phyloP scores from a whole-genome alignment of 495 filamentous ascomycete genomes.

The Penicillium diatomitis region DNA sequence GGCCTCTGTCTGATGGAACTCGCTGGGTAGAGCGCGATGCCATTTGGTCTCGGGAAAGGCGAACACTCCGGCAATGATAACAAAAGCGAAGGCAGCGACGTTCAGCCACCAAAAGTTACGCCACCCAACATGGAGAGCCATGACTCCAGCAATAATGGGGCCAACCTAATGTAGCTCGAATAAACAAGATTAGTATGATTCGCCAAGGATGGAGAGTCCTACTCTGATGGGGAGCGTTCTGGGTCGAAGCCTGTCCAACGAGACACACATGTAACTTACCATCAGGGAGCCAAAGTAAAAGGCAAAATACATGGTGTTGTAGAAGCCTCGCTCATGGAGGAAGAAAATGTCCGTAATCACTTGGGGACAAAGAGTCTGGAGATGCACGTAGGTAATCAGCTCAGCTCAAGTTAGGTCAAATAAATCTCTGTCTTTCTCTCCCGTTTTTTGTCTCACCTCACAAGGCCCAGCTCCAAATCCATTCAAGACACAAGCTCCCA shows the following conservation, averaged over 20 bases:
- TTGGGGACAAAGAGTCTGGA: constrained; percentile 48
- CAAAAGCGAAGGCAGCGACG: constrained; percentile 37
- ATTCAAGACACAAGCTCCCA: constrained; percentile 53
- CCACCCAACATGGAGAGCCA: constrained; percentile 48
- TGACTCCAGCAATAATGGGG: constrained; percentile 50
- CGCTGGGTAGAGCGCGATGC: constrained; percentile 32
- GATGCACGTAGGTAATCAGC: background rate
- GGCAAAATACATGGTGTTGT: constrained; percentile 58
- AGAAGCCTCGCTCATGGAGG: constrained; percentile 55
- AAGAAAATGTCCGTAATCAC: constrained; percentile 61
- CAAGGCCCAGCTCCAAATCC: constrained; percentile 48
- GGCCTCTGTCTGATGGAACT: constrained; percentile 2
- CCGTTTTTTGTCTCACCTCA: background rate
- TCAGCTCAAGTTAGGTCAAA: background rate
- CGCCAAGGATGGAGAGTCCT: no score
- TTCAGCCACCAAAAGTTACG: constrained; percentile 51
- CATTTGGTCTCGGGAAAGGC: constrained; percentile 56
- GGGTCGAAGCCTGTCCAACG: no score
- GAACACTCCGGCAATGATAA: constrained; percentile 41
- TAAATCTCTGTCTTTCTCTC: no score
- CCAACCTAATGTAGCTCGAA: constrained; percentile 17
- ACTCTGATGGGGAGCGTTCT: no score
- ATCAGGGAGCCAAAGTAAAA: constrained; percentile 36
- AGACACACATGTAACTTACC: constrained; percentile 9
- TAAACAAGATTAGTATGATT: background rate